Conservation (phyloP, 495 filamentous ascomycete species). For the Venustampulla echinocandica region DNA sequence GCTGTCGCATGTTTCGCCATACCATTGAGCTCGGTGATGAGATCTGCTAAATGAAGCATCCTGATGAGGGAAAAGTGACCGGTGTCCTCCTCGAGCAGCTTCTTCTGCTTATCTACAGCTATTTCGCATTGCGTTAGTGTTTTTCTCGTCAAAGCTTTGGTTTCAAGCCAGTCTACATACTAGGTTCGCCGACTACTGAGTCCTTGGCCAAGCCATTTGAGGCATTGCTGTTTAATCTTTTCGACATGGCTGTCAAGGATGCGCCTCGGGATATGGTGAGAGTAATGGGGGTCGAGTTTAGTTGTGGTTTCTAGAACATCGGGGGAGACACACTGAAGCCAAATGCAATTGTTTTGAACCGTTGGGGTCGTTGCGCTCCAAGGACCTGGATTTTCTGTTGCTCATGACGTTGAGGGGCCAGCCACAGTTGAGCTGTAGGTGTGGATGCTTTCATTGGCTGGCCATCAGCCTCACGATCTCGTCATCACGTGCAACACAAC, state of each 20-base stretch:
- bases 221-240: constrained; percentile 34
- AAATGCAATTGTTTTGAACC: too few relatives aligned
- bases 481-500: too few relatives aligned
- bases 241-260: constrained; percentile 34
- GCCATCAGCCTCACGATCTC: too few relatives aligned
- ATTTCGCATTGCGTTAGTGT: constrained; percentile 8
- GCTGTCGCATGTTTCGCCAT: not conserved
- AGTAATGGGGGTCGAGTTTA: not conserved
- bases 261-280: not conserved
- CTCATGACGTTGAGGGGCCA: constrained; percentile 3
- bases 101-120: constrained; percentile 80
- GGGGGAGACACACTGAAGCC: too few relatives aligned
- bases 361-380: not conserved
- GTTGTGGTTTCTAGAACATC: too few relatives aligned
- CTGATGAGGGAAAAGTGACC: constrained; percentile 65
- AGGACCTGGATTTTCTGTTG: not conserved
- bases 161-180: constrained; percentile 4
- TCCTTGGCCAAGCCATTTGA: constrained; percentile 33
- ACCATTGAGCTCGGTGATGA: constrained; percentile 96
- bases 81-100: constrained; percentile 63
- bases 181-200: constrained; percentile 13
- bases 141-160: not conserved
- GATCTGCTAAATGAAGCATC: constrained; percentile 86
- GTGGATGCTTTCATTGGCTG: too few relatives aligned
- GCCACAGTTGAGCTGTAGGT: too few relatives aligned